Percentiles rank a stretch among this genome's conserved stretches.
Evolutionary conservation across 495 filamentous ascomycete species (phyloP).

Genomic region (Aspergillus coremiiformis): DNA sequence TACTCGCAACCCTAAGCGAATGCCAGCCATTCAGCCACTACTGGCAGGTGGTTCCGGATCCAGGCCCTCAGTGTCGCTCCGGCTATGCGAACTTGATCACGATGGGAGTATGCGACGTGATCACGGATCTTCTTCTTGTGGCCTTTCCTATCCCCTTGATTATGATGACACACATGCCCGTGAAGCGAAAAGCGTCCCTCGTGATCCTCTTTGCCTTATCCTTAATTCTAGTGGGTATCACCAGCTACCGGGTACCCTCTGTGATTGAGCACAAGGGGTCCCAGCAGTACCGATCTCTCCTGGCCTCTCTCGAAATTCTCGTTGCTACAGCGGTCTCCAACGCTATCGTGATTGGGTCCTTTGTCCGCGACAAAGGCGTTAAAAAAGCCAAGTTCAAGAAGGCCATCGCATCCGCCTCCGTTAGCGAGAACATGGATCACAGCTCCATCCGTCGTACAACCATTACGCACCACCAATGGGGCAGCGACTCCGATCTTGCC

Average conservation of each 20-base stretch:
- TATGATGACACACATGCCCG: conserved; percentile 58
- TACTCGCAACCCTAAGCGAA: conserved; percentile 75
- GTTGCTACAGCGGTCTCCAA: conserved; percentile 73
- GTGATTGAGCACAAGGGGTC: conserved; percentile 55
- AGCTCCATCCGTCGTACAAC: conserved; percentile 43
- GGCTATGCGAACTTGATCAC: conserved; percentile 80
- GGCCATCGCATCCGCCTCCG: conserved; percentile 44
- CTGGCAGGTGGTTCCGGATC: conserved; percentile 89
- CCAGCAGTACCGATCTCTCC: conserved; percentile 68
- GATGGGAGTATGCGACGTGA: conserved; percentile 77
- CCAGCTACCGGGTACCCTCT: conserved; percentile 66
- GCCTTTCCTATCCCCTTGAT: conserved; percentile 85
- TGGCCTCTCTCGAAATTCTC: conserved; percentile 71
- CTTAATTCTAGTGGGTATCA: conserved; percentile 63
- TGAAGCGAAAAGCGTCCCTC: conserved; percentile 59
- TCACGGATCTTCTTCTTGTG: conserved; percentile 82
- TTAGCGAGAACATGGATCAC: conserved; percentile 45
- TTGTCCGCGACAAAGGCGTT: conserved; percentile 67
- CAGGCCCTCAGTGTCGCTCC: conserved; percentile 73
- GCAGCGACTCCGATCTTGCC: conserved; percentile 74
- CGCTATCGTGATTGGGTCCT: conserved; percentile 70
- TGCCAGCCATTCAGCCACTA: conserved; percentile 80
- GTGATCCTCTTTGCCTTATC: conserved; percentile 76
- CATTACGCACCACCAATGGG: conserved; percentile 60
- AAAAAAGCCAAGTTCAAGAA: conserved; percentile 70